Conservation (phyloP, 768 basidiomycete species). For the Macrolepiota dolichaula region DNA sequence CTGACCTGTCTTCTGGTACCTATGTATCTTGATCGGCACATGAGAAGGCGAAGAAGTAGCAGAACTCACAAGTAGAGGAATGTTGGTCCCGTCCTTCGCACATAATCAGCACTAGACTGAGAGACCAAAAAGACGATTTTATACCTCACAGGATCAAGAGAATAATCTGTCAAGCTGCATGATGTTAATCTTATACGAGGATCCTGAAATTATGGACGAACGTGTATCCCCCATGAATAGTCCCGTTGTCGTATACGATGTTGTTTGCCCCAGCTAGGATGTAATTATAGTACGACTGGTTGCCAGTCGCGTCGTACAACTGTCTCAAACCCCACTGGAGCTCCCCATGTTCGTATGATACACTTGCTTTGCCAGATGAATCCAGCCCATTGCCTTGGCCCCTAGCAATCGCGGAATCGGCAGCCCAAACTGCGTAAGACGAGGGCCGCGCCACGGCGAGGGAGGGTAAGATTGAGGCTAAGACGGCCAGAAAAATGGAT, state of each 20-base stretch:
- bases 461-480: not conserved
- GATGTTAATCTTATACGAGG: not conserved
- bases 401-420: constrained; percentile 40
- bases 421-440: constrained; percentile 44
- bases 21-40: constrained; percentile 11
- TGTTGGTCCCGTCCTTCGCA: constrained; percentile 32
- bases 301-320: constrained; percentile 37
- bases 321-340: constrained; percentile 36
- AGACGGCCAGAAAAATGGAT: not conserved
- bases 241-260: constrained; percentile 35
- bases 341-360: constrained; percentile 38
- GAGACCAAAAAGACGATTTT: not conserved
- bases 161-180: constrained; percentile 27
- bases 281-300: constrained; percentile 38
- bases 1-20: constrained; percentile 30
- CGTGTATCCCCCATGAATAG: constrained; percentile 35
- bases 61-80: constrained; percentile 33
- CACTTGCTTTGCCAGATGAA: constrained; percentile 26
- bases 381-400: constrained; percentile 40
- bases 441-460: constrained; percentile 22
- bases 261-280: constrained; percentile 36
- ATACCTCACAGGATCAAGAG: constrained; percentile 33
- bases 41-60: not conserved
- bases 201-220: constrained; percentile 15
- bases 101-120: not conserved